Conservation (phyloP, 345 rosid species). For the Erucastrum elatum region DNA sequence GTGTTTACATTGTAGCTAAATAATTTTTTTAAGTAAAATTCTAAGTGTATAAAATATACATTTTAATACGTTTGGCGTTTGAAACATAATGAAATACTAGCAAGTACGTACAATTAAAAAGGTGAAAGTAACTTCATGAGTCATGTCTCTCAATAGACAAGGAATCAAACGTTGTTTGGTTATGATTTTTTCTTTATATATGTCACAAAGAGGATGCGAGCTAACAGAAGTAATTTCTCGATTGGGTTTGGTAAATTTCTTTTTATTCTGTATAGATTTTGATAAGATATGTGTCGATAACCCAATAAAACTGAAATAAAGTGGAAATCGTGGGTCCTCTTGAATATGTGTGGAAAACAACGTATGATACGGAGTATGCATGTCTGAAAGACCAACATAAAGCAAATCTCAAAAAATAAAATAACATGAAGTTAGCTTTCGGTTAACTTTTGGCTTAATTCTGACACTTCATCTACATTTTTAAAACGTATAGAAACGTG, state of each 20-base stretch:
- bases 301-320: slow-evolving; percentile 21
- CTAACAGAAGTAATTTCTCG: slow-evolving; percentile 12
- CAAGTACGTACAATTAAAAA: background rate
- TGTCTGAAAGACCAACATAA: background rate
- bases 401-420: background rate
- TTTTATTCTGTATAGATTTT: background rate
- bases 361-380: background rate
- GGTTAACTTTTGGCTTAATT: background rate
- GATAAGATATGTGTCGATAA: slow-evolving; percentile 25
- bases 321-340: slow-evolving; percentile 32
- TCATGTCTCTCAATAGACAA: slow-evolving; percentile 7
- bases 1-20: background rate
- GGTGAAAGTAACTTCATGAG: slow-evolving; percentile 9
- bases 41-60: no score
- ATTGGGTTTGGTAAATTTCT: background rate
- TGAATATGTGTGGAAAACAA: slow-evolving; percentile 8
- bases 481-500: background rate
- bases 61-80: background rate
- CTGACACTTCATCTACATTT: slow-evolving; percentile 19
- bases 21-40: no score
- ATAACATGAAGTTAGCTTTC: no score
- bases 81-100: background rate
- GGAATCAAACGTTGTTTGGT: background rate
- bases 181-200: background rate
- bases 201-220: background rate